Evolutionary conservation across 495 filamentous ascomycete species (phyloP).

Genomic region (Gamarada debralockiae): DNA sequence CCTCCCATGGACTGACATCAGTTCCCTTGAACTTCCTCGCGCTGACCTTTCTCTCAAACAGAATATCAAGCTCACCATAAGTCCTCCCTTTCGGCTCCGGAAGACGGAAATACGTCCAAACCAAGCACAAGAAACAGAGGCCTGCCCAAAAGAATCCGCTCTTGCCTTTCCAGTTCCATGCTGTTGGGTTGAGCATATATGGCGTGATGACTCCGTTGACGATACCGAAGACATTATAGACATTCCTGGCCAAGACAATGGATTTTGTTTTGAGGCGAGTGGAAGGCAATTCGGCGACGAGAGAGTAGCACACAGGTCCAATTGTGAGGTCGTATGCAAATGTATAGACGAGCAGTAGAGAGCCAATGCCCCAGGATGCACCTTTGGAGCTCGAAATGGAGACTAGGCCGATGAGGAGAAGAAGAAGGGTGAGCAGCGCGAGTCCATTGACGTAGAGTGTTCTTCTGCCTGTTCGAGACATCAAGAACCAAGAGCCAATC

Average conservation of each 20-base stretch:
- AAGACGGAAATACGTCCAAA: conserved; percentile 54
- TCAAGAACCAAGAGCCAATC: conserved; percentile 34
- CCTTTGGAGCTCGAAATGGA: conserved; percentile 12
- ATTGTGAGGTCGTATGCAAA: conserved; percentile 55
- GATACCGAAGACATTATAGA: conserved; percentile 48
- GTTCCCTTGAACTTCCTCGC: conserved; percentile 65
- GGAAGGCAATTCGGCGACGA: conserved; percentile 56
- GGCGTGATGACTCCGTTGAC: conserved; percentile 44
- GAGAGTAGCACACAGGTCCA: conserved; percentile 56
- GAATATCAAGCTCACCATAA: conserved; percentile 67
- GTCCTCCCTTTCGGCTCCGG: conserved; percentile 67
- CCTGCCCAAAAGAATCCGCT: conserved; percentile 56
- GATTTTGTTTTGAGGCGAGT: conserved; percentile 52
- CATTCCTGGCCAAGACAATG: conserved; percentile 51
- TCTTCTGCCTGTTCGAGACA: conserved; percentile 15
- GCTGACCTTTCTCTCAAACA: conserved; percentile 59
- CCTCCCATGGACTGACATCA: conserved; percentile 59
- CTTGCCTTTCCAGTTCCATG: conserved; percentile 52
- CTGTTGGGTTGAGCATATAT: conserved; percentile 43
- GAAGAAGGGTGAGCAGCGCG: conserved; percentile 13
- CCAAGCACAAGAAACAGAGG: conserved; percentile 38
- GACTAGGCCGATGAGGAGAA: conserved; percentile 18
- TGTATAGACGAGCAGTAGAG: conserved; percentile 50
- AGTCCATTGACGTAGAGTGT: conserved; percentile 19
- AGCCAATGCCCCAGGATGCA: conserved; percentile 41